Conservation (phyloP, 192 early-diverging fungal genomes). For the Globomyces pollinis-pini region DNA sequence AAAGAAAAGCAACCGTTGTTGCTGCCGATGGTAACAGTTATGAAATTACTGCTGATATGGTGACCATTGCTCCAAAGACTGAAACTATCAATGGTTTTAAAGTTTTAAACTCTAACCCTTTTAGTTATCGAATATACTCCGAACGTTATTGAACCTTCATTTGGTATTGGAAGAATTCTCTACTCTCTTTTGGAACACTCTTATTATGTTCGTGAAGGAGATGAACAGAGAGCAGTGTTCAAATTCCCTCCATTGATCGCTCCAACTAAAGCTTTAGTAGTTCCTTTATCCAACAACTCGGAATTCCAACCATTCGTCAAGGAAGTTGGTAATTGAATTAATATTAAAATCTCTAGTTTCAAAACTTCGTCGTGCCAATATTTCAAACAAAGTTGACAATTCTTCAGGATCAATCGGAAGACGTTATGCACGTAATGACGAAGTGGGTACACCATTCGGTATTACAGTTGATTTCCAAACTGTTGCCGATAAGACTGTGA, state of each 20-base stretch:
- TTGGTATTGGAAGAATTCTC: conserved; percentile 97
- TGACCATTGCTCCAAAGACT: conserved; percentile 32
- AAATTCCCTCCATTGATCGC: conserved; percentile 88
- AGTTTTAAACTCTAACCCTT: not conserved
- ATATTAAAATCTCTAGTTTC: conserved; percentile 39
- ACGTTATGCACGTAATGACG: conserved; percentile 96
- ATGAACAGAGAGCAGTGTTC: conserved; percentile 83
- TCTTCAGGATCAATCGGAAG: conserved; percentile 83
- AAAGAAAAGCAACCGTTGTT: conserved; percentile 37
- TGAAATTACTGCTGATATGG: conserved; percentile 51
- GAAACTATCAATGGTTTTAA: conserved; percentile 41
- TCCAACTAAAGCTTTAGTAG: conserved; percentile 87
- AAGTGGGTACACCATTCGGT: conserved; percentile 94
- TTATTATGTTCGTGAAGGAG: conserved; percentile 81
- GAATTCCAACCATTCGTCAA: conserved; percentile 65
- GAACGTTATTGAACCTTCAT: conserved; percentile 99
- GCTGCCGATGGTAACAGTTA: conserved; percentile 59
- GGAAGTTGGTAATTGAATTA: conserved; percentile 30
- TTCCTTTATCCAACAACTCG: conserved; percentile 77
- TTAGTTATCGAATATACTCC: conserved; percentile 88
- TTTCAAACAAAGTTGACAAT: conserved; percentile 84
- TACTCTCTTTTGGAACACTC: conserved; percentile 94
- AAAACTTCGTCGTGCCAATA: conserved; percentile 62
- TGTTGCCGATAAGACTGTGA: conserved; percentile 86
- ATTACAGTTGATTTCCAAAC: conserved; percentile 98